These are phyloP conservation scores for Chlamydomonas sp. DNA, from an alignment of 139 green algal genomes.

Conservation along the genomic window DNA sequence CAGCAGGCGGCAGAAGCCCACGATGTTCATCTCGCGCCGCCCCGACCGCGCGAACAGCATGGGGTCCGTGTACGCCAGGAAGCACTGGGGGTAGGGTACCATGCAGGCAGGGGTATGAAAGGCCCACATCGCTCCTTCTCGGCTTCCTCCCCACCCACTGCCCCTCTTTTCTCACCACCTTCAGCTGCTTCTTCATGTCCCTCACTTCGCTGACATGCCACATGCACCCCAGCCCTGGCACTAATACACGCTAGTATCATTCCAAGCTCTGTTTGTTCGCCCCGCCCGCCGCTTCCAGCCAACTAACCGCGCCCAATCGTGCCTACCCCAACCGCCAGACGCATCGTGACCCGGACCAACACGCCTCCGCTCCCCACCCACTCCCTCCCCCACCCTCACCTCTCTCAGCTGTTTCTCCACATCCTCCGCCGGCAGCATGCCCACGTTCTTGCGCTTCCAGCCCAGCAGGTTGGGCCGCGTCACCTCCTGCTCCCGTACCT, in stretches of 20 bases:
- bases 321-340: too few relatives aligned
- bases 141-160: not conserved
- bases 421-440: not conserved
- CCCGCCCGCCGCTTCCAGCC: too few relatives aligned
- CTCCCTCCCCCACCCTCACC: not conserved
- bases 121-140: not conserved
- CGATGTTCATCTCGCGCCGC: slow-evolving; percentile 27
- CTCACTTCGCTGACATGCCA: too few relatives aligned
- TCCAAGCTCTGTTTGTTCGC: too few relatives aligned
- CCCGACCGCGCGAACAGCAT: slow-evolving; percentile 14
- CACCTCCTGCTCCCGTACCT: not conserved
- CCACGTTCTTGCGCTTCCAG: not conserved
- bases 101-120: not conserved
- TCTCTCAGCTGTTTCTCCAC: not conserved
- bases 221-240: too few relatives aligned
- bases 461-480: not conserved
- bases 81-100: not conserved
- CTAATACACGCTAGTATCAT: too few relatives aligned
- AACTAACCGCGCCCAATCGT: too few relatives aligned
- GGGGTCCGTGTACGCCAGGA: slow-evolving; percentile 17
- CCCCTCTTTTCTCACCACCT: not conserved
- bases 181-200: slow-evolving; percentile 3
- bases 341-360: too few relatives aligned
- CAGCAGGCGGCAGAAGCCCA: slow-evolving; percentile 27
- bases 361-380: not conserved